These are phyloP conservation scores for Naganishia albida DNA, from an alignment of 1,284 basidiomycete genomes.

Conservation along the genomic window DNA sequence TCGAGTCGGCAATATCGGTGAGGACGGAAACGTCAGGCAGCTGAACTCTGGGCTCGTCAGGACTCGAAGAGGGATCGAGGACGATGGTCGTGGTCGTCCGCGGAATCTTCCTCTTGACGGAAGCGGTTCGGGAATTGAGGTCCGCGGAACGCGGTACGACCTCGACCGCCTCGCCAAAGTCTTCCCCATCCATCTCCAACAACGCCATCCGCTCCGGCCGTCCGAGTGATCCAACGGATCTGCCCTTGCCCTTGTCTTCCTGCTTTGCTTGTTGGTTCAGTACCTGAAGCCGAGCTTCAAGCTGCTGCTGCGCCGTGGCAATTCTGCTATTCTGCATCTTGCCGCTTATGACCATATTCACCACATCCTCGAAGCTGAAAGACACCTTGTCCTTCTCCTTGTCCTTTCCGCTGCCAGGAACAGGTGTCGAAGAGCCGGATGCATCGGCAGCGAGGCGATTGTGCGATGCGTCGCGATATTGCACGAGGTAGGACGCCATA, in stretches of 20 bases:
- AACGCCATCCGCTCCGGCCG: neutral
- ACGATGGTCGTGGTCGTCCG: neutral
- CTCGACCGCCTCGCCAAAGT: constrained; percentile 18
- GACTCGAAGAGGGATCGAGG: constrained; percentile 9
- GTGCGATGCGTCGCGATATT: constrained; percentile 10
- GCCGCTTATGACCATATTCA: constrained; percentile 10
- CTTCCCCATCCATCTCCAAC: constrained; percentile 16
- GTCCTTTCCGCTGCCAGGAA: neutral
- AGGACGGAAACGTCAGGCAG: neutral
- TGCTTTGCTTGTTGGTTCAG: neutral
- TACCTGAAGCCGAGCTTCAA: neutral
- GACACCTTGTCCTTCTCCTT: constrained; percentile 14
- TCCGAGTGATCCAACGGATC: too few species aligned
- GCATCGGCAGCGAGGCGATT: neutral
- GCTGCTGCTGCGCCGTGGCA: neutral
- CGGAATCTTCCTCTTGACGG: neutral
- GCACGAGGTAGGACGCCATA: constrained; percentile 18
- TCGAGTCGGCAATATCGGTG: neutral
- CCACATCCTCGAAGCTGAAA: constrained; percentile 15
- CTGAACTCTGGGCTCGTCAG: neutral
- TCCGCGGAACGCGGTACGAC: neutral
- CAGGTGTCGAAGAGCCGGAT: neutral
- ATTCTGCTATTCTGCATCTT: neutral
- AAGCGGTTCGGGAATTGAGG: neutral
- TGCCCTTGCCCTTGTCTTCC: neutral